A percentile compares a stretch with the other conserved stretches of the same genome.
Evolutionary conservation across 352 stramenopile species (phyloP).

Genomic region (Stramenopiles sp.): DNA sequence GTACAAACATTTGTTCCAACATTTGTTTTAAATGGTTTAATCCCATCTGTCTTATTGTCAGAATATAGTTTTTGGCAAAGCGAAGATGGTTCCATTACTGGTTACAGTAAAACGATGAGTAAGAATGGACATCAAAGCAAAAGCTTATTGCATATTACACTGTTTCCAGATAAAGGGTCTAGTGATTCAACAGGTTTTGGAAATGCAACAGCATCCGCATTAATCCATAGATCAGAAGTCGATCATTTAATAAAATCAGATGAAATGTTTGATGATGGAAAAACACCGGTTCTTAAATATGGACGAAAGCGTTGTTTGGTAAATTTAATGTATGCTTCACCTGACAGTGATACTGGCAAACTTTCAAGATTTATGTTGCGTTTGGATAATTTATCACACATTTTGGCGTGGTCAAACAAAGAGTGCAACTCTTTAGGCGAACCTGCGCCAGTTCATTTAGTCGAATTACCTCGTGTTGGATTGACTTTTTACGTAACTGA

Average conservation of each 20-base stretch:
- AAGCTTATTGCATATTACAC: no score
- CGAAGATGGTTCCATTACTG: conserved; percentile 74
- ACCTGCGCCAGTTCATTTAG: conserved; percentile 63
- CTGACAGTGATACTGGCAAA: conserved; percentile 42
- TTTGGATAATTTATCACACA: conserved; percentile 86
- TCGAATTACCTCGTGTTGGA: conserved; percentile 89
- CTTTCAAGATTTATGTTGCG: conserved; percentile 70
- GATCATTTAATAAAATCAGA: no score
- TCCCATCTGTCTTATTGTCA: conserved; percentile 78
- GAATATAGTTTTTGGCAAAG: conserved; percentile 90
- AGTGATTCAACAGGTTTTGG: conserved; percentile 14
- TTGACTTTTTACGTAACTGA: conserved; percentile 72
- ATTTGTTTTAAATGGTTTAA: conserved; percentile 69
- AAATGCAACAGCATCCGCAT: conserved; percentile 14
- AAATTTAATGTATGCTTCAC: conserved; percentile 65
- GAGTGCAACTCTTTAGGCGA: no score
- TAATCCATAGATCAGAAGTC: no score
- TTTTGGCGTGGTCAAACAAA: conserved; percentile 78
- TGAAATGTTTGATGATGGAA: no score
- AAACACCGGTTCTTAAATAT: conserved; percentile 34
- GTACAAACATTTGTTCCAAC: conserved; percentile 69
- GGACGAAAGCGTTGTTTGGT: conserved; percentile 66
- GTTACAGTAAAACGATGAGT: conserved; percentile 54
- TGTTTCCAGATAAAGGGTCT: conserved; percentile 25
- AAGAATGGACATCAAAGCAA: no score